phyloP scores from a whole-genome alignment of 2,329 filamentous ascomycete species.

The Hymenoscyphus salicellus region DNA sequence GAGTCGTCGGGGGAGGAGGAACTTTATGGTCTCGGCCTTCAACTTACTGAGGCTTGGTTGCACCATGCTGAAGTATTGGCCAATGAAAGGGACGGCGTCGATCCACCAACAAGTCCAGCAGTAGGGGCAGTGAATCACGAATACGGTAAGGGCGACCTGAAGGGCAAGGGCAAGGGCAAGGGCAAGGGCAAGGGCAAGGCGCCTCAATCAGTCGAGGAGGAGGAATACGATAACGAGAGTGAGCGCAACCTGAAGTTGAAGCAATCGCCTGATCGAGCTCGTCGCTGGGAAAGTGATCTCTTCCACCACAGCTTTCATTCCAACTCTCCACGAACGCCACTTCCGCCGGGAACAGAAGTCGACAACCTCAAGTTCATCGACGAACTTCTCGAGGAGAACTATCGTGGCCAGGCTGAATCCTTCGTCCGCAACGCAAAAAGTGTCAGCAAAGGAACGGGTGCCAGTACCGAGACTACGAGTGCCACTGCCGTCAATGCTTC shows the following conservation, averaged over 20 bases:
- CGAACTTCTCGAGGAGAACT: conserved; percentile 26
- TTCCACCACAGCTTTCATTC: neutral
- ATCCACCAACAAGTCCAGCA: neutral
- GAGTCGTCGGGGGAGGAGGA: neutral
- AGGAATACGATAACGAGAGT: neutral
- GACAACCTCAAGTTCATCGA: conserved; percentile 21
- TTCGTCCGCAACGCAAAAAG: conserved; percentile 17
- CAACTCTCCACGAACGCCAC: neutral
- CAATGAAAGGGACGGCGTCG: neutral
- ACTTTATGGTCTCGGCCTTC: neutral
- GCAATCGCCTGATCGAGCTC: neutral
- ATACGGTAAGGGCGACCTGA: too few species aligned
- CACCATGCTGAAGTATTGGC: neutral
- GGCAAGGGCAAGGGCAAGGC: neutral
- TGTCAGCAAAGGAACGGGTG: conserved; percentile 1
- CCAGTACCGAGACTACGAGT: neutral
- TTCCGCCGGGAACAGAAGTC: neutral
- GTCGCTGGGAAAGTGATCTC: neutral
- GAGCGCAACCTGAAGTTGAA: neutral
- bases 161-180: too few species aligned
- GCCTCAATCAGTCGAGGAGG: neutral
- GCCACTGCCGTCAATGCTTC: neutral
- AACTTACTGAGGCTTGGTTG: neutral
- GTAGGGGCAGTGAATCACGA: neutral
- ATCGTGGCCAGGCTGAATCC: conserved; percentile 26